These are phyloP conservation scores for Botrytis fragariae DNA, from an alignment of 2,329 filamentous ascomycete genomes.

Conservation along the genomic window DNA sequence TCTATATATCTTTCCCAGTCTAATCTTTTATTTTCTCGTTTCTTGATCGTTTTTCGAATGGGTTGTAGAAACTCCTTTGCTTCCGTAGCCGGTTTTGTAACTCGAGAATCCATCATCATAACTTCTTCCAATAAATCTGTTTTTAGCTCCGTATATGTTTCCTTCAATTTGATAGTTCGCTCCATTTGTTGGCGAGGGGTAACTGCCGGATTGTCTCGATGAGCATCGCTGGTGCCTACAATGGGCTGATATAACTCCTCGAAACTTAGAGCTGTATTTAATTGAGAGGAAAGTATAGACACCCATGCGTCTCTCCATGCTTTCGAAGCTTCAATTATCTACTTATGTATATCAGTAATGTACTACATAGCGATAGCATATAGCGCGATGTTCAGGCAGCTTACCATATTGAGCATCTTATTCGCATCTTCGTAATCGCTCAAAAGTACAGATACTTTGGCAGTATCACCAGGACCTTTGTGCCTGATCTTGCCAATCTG, in stretches of 20 bases:
- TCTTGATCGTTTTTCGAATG: conserved; percentile 80
- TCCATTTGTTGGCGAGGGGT: conserved; percentile 64
- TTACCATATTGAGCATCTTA: conserved; percentile 68
- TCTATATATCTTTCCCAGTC: conserved; percentile 79
- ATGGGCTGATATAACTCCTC: conserved; percentile 76
- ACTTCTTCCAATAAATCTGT: conserved; percentile 71
- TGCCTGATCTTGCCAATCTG: conserved; percentile 71
- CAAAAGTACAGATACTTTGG: conserved; percentile 70
- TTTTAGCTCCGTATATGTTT: conserved; percentile 68
- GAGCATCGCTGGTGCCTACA: conserved; percentile 59
- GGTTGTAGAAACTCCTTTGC: conserved; percentile 68
- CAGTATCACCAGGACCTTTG: conserved; percentile 68
- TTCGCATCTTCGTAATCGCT: conserved; percentile 81
- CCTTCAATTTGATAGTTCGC: conserved; percentile 62
- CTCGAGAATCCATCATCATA: conserved; percentile 63
- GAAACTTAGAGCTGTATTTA: conserved; percentile 64
- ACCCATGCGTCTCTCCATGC: conserved; percentile 79
- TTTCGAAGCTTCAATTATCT: conserved; percentile 75
- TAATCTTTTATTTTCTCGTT: conserved; percentile 75
- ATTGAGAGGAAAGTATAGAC: conserved; percentile 66
- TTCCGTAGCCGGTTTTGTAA: conserved; percentile 67
- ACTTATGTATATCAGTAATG: conserved; percentile 24
- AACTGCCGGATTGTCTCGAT: conserved; percentile 52
- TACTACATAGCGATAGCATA: background rate
- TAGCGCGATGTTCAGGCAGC: conserved; percentile 27